Percentiles rank a stretch among this genome's conserved stretches.
These are phyloP conservation scores for Quercus gilva DNA, from an alignment of 306 rosid species.

Conservation along the genomic window DNA sequence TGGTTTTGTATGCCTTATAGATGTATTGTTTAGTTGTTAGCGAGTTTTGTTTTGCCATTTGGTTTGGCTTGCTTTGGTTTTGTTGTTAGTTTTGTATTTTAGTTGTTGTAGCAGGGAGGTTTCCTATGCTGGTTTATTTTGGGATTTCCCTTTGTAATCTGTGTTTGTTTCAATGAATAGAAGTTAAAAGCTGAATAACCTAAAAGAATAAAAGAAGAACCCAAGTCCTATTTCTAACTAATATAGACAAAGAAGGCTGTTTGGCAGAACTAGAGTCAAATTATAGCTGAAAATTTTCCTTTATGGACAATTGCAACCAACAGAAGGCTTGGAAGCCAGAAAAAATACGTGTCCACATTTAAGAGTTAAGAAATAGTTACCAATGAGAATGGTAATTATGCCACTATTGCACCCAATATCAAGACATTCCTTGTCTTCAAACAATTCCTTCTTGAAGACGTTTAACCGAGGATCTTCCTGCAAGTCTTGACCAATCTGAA, in stretches of 20 bases:
- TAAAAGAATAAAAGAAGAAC: too few relatives aligned
- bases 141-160: too few relatives aligned
- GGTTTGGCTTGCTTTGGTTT: too few relatives aligned
- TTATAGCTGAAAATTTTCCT: neutral
- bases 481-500: slow-evolving; percentile 61
- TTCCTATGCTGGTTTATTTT: too few relatives aligned
- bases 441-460: slow-evolving; percentile 79
- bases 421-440: slow-evolving; percentile 82
- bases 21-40: too few relatives aligned
- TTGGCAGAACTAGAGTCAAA: neutral
- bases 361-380: slow-evolving; percentile 25
- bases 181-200: too few relatives aligned
- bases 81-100: too few relatives aligned
- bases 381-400: slow-evolving; percentile 70
- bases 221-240: neutral
- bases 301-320: neutral
- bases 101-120: too few relatives aligned
- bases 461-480: slow-evolving; percentile 83
- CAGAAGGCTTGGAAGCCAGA: neutral
- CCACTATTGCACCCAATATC: slow-evolving; percentile 94
- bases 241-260: neutral
- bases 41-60: too few relatives aligned
- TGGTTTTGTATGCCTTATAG: too few relatives aligned
- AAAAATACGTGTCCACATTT: neutral
- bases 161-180: too few relatives aligned